These are phyloP conservation scores for Miamiensis avidus DNA, from an alignment of 169 alveolate genomes.

Conservation along the genomic window DNA sequence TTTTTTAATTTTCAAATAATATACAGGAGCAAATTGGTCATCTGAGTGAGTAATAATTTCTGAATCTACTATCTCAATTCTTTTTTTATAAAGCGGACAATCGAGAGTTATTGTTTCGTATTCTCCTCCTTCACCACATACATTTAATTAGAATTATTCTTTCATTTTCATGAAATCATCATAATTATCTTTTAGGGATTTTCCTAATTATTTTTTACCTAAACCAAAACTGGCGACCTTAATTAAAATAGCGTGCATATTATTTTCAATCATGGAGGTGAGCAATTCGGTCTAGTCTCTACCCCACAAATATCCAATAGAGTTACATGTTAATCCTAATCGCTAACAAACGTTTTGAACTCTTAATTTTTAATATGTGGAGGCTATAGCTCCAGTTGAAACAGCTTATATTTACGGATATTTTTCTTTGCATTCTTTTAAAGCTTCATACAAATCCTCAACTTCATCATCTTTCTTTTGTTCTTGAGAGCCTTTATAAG, in stretches of 20 bases:
- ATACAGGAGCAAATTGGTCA: constrained; percentile 69
- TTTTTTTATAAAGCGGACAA: constrained; percentile 85
- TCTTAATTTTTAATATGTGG: constrained; percentile 95
- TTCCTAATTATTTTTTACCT: constrained; percentile 89
- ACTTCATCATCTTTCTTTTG: constrained; percentile 89
- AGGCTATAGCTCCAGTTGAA: constrained; percentile 96
- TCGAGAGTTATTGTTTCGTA: constrained; percentile 96
- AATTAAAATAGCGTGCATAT: constrained; percentile 89
- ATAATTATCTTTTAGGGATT: constrained; percentile 65
- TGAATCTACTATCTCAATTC: constrained; percentile 50
- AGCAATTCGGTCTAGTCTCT: constrained; percentile 87
- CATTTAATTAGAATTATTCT: constrained; percentile 92
- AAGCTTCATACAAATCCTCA: constrained; percentile 91
- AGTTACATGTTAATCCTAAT: constrained; percentile 54
- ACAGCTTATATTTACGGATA: constrained; percentile 91
- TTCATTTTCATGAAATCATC: constrained; percentile 56
- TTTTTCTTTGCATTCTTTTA: constrained; percentile 72
- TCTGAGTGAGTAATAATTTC: constrained; percentile 59
- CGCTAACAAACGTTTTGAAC: constrained; percentile 94
- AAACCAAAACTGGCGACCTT: constrained; percentile 91
- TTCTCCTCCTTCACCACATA: constrained; percentile 99
- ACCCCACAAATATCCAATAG: constrained; percentile 84
- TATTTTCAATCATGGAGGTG: constrained; percentile 89
- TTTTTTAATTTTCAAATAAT: constrained; percentile 52
- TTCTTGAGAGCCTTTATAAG: constrained; percentile 73